Evolutionary conservation across 1,284 basidiomycete species (phyloP).

Genomic region (Uromyces viciae-fabae): DNA sequence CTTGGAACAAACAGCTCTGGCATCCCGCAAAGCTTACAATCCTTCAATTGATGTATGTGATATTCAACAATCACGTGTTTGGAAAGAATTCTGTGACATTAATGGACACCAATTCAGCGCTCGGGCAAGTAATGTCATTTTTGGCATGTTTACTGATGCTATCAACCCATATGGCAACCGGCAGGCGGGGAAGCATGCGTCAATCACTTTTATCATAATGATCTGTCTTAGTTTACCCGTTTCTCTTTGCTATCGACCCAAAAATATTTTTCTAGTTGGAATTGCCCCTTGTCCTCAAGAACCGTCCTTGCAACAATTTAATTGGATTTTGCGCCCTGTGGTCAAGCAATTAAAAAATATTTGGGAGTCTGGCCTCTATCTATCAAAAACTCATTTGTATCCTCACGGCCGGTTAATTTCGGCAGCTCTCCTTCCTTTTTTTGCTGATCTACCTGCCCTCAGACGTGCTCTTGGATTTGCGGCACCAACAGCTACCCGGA

Average conservation of each 20-base stretch:
- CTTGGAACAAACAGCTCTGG: background rate
- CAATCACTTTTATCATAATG: constrained; percentile 9
- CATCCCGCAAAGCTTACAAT: background rate
- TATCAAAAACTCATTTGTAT: background rate
- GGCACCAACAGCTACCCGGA: background rate
- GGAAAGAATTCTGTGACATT: constrained; percentile 10
- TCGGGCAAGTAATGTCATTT: background rate
- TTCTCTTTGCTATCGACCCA: constrained; percentile 41
- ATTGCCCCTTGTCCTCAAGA: constrained; percentile 54
- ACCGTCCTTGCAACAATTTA: constrained; percentile 47
- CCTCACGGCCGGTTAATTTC: background rate
- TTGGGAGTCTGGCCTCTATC: background rate
- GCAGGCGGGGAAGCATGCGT: background rate
- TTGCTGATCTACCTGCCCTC: constrained; percentile 46
- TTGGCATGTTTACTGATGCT: constrained; percentile 27
- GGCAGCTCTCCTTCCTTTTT: constrained; percentile 26
- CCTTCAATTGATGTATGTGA: background rate
- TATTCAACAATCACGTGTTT: constrained; percentile 4
- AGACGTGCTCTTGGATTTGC: constrained; percentile 42
- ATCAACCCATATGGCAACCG: constrained; percentile 23
- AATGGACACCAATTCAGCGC: constrained; percentile 17
- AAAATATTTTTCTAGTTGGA: constrained; percentile 49
- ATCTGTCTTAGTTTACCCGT: constrained; percentile 44
- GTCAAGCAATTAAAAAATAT: constrained; percentile 2
- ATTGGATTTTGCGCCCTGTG: background rate